Evolutionary conservation across 805 yeast genomes (phyloP).

Genomic region (Metschnikowia reukaufii): DNA sequence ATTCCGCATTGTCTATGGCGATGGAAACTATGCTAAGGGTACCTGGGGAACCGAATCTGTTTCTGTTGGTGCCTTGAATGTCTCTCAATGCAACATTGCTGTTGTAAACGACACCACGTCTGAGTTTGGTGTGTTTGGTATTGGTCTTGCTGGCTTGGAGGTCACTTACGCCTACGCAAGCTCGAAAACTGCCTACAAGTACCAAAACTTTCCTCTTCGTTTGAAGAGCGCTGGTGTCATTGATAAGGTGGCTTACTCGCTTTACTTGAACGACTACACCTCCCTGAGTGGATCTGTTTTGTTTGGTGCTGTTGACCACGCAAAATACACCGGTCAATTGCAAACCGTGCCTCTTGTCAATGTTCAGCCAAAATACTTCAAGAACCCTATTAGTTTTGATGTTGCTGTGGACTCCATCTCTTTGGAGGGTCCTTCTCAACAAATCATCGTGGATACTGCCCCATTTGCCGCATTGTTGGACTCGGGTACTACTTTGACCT

Average conservation of each 20-base stretch:
- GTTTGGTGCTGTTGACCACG: constrained; percentile 14
- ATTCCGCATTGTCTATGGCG: not conserved
- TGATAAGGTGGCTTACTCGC: constrained; percentile 56
- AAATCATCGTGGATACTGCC: constrained; percentile 8
- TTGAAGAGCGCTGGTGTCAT: constrained; percentile 60
- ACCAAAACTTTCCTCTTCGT: not conserved
- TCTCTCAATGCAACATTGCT: not conserved
- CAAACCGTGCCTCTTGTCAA: constrained; percentile 47
- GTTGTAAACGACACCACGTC: not conserved
- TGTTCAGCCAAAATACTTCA: constrained; percentile 14
- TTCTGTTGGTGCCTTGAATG: not conserved
- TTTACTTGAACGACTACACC: constrained; percentile 44
- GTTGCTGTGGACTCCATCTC: constrained; percentile 45
- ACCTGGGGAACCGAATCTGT: not conserved
- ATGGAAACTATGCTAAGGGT: not conserved
- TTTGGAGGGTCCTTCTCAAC: constrained; percentile 18
- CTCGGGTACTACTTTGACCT: constrained; percentile 54
- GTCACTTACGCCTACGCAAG: no score
- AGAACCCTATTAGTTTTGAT: constrained; percentile 46
- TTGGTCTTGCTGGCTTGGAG: no score
- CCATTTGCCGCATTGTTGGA: constrained; percentile 37
- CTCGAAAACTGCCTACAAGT: not conserved
- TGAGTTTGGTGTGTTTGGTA: not conserved
- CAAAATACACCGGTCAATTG: constrained; percentile 6
- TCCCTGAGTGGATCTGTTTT: constrained; percentile 25